Percentiles rank a stretch among this genome's conserved stretches.
Evolutionary conservation across 2,329 filamentous ascomycete genomes (phyloP).

Genomic region (Xylariaceae sp.): DNA sequence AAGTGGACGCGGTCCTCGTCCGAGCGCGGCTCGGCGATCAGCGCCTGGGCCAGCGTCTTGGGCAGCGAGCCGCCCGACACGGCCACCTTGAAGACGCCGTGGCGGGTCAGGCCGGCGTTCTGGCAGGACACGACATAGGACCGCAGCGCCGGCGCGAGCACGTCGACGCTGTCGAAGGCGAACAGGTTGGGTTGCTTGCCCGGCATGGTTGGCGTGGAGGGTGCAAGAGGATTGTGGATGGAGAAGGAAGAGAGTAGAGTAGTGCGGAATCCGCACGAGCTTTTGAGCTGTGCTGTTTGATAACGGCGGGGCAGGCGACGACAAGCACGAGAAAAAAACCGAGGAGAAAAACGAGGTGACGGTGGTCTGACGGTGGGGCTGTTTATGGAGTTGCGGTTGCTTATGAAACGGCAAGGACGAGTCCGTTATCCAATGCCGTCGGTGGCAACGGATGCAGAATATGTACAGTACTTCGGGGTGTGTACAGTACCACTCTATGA

Average conservation of each 20-base stretch:
- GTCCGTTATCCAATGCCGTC: too few relatives aligned
- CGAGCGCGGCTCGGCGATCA: slow-evolving; percentile 51
- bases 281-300: neutral
- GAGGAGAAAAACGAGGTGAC: slow-evolving; percentile 3
- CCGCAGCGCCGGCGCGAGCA: slow-evolving; percentile 70
- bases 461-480: too few relatives aligned
- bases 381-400: too few relatives aligned
- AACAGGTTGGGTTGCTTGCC: slow-evolving; percentile 64
- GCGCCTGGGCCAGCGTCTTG: slow-evolving; percentile 75
- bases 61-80: slow-evolving; percentile 93
- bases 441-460: too few relatives aligned
- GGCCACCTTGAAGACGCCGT: slow-evolving; percentile 80
- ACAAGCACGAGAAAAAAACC: too few relatives aligned
- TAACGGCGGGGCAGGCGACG: slow-evolving; percentile 2
- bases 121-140: slow-evolving; percentile 77
- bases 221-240: neutral
- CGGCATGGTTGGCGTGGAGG: slow-evolving; percentile 31
- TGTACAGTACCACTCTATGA: too few relatives aligned
- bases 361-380: slow-evolving; percentile 1
- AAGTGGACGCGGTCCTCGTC: slow-evolving; percentile 63
- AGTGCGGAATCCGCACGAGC: neutral
- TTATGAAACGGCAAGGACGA: too few relatives aligned
- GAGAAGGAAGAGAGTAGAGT: neutral
- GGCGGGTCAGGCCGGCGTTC: slow-evolving; percentile 69
- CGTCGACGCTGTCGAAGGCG: slow-evolving; percentile 62